Percentiles rank a stretch among this genome's conserved stretches.
Evolutionary conservation across 108 stramenopile species (phyloP).

Genomic region (Discostella stelligeroides): DNA sequence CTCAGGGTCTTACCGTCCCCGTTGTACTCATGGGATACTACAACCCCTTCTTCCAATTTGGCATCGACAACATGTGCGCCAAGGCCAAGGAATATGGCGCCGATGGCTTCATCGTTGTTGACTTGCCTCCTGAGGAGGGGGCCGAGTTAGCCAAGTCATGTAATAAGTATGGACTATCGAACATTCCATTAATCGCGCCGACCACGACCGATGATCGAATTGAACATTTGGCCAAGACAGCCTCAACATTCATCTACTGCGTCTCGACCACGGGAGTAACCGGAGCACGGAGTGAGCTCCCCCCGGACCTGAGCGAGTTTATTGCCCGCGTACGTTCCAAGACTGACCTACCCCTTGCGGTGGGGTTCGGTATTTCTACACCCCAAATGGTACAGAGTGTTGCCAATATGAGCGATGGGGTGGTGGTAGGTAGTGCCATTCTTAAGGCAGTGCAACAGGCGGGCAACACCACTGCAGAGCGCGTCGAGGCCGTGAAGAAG

Average conservation of each 20-base stretch:
- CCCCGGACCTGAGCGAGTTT: constrained; percentile 89
- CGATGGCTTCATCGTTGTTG: constrained; percentile 98
- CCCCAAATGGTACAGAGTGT: constrained; percentile 91
- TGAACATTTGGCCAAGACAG: constrained; percentile 81
- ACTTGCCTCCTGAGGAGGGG: constrained; percentile 96
- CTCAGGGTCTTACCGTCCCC: constrained; percentile 93
- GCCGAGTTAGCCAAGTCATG: constrained; percentile 82
- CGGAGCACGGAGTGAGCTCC: constrained; percentile 83
- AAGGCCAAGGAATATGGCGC: constrained; percentile 82
- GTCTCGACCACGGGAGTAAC: constrained; percentile 97
- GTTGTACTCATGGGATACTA: constrained; percentile 99
- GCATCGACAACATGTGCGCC: constrained; percentile 87
- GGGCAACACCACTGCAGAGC: constrained; percentile 78
- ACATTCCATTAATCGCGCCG: constrained; percentile 95
- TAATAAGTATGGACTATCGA: constrained; percentile 83
- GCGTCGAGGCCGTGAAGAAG: constrained; percentile 75
- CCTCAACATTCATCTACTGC: constrained; percentile 95
- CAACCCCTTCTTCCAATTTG: constrained; percentile 97
- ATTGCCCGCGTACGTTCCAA: constrained; percentile 84
- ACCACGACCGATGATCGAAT: constrained; percentile 96
- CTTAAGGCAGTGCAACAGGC: constrained; percentile 88
- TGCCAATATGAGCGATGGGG: constrained; percentile 93
- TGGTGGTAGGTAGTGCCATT: constrained; percentile 96
- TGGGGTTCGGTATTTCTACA: constrained; percentile 96
- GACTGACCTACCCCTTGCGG: constrained; percentile 92